A percentile compares a stretch with the other conserved stretches of the same genome.
These are phyloP conservation scores for Debaryomyces robertsiae DNA, from an alignment of 1,139 yeast species.

Conservation along the genomic window DNA sequence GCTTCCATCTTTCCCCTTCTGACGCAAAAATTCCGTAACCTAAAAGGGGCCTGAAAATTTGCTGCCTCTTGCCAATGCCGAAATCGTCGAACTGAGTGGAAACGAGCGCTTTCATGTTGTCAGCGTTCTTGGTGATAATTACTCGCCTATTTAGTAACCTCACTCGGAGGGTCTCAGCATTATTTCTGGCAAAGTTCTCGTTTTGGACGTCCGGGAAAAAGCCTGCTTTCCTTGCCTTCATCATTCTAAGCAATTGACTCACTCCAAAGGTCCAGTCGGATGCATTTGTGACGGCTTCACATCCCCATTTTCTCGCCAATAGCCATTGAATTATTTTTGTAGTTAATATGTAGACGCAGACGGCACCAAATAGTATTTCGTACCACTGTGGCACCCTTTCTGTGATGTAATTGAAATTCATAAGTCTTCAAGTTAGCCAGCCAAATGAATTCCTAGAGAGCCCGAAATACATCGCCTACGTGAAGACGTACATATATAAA, in stretches of 20 bases:
- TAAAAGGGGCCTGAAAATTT: constrained; percentile 43
- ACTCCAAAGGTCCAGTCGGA: constrained; percentile 12
- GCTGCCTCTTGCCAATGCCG: constrained; percentile 51
- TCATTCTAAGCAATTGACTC: constrained; percentile 11
- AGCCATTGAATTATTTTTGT: constrained; percentile 24
- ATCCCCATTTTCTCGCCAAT: constrained; percentile 16
- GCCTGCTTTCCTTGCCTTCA: constrained; percentile 13
- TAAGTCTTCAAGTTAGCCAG: too few species aligned
- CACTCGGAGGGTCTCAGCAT: constrained; percentile 11
- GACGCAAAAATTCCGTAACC: constrained; percentile 63
- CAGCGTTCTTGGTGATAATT: constrained; percentile 37
- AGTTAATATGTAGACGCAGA: constrained; percentile 12
- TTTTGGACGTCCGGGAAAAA: constrained; percentile 13
- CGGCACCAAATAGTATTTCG: background rate
- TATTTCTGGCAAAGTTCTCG: constrained; percentile 4
- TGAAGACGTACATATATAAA: too few species aligned
- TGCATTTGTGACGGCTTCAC: constrained; percentile 10
- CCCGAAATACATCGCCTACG: too few species aligned
- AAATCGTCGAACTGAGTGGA: constrained; percentile 53
- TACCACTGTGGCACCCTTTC: background rate
- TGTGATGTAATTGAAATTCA: background rate
- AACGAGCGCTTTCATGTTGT: constrained; percentile 41
- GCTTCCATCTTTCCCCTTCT: constrained; percentile 59
- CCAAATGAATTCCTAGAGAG: too few species aligned
- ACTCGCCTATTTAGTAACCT: constrained; percentile 8